These are phyloP conservation scores for Penicillium hordei DNA, from an alignment of 2,329 filamentous ascomycete genomes.

Conservation along the genomic window DNA sequence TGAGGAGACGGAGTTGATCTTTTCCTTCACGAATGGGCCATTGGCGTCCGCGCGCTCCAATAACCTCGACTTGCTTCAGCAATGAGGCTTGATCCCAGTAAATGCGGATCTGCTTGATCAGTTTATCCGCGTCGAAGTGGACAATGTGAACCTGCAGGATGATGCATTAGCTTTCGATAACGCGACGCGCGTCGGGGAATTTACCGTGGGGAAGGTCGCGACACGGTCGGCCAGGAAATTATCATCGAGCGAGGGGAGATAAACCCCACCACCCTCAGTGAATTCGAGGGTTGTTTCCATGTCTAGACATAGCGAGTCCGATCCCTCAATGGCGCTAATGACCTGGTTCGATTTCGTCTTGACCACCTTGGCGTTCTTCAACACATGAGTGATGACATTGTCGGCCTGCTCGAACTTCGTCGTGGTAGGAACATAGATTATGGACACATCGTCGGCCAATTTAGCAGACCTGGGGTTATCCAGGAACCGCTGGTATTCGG, in stretches of 20 bases:
- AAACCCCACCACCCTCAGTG: constrained; percentile 74
- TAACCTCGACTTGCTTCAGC: constrained; percentile 89
- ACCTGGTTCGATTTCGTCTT: constrained; percentile 80
- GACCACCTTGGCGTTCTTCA: constrained; percentile 67
- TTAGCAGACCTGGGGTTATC: constrained; percentile 63
- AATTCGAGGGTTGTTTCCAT: constrained; percentile 83
- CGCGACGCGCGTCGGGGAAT: constrained; percentile 38
- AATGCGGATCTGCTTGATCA: constrained; percentile 82
- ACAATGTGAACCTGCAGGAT: constrained; percentile 76
- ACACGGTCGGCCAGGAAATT: constrained; percentile 86
- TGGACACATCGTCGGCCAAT: constrained; percentile 64
- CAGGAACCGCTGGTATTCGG: constrained; percentile 70
- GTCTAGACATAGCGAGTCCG: constrained; percentile 70
- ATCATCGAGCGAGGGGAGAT: constrained; percentile 86
- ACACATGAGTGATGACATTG: constrained; percentile 80
- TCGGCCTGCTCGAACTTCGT: constrained; percentile 68
- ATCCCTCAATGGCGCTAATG: constrained; percentile 70
- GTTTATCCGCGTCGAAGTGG: constrained; percentile 70
- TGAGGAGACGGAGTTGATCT: constrained; percentile 78
- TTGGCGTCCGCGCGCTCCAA: constrained; percentile 83
- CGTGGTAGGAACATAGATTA: constrained; percentile 89
- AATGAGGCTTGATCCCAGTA: constrained; percentile 95
- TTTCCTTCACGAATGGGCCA: constrained; percentile 91
- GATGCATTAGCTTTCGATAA: constrained; percentile 14
- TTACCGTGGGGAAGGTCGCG: constrained; percentile 77